A percentile compares a stretch with the other conserved stretches of the same genome.
Conservation (phyloP, 495 filamentous ascomycete genomes). For the Sordaria brevicollis region DNA sequence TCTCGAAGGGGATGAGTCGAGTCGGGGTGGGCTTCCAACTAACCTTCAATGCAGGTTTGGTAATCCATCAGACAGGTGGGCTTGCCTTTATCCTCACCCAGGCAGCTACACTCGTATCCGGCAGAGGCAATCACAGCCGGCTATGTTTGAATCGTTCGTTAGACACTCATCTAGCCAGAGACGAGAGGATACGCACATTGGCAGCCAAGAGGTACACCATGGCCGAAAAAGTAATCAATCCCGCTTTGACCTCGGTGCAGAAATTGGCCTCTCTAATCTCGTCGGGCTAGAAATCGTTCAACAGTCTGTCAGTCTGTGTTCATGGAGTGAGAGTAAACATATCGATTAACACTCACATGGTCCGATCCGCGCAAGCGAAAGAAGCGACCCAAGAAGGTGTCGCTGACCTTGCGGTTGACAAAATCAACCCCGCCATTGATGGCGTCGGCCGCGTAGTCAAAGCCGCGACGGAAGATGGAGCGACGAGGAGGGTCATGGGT, state of each 20-base stretch:
- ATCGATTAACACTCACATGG: slow-evolving; percentile 39
- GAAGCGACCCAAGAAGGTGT: slow-evolving; percentile 50
- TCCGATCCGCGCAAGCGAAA: slow-evolving; percentile 64
- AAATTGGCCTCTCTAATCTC: slow-evolving; percentile 49
- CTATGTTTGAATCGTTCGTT: slow-evolving; percentile 4
- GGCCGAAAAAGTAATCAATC: slow-evolving; percentile 72
- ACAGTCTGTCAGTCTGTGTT: neutral
- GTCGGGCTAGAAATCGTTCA: slow-evolving; percentile 40
- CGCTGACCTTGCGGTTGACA: slow-evolving; percentile 17
- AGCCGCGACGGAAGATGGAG: neutral
- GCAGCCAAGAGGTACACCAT: slow-evolving; percentile 73
- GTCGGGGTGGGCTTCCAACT: neutral
- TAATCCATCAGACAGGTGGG: slow-evolving; percentile 22
- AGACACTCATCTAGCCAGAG: slow-evolving; percentile 9
- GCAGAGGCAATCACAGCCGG: slow-evolving; percentile 64
- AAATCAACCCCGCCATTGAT: neutral
- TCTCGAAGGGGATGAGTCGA: neutral
- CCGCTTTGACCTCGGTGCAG: slow-evolving; percentile 69
- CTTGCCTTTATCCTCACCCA: neutral
- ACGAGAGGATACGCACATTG: slow-evolving; percentile 38
- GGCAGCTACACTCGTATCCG: slow-evolving; percentile 20
- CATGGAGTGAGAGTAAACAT: neutral
- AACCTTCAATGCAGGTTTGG: neutral
- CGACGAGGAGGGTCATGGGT: neutral
- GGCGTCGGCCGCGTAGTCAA: neutral